Percentiles rank a stretch among this genome's conserved stretches.
Conservation (phyloP, 176 grass and related monocot genomes). For the Ananas comosus region DNA sequence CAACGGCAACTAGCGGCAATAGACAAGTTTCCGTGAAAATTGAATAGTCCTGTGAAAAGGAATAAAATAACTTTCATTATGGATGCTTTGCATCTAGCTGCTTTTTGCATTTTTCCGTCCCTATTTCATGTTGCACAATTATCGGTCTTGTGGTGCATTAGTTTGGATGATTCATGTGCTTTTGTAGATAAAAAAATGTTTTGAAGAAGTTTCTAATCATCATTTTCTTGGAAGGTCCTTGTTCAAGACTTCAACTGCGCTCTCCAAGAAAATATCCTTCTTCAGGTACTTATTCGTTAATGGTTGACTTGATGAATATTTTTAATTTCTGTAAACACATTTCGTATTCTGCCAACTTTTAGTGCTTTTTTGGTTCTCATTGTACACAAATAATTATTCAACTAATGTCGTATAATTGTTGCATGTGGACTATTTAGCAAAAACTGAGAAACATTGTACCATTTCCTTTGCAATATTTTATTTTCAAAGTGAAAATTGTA, state of each 20-base stretch:
- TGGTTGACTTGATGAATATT: neutral
- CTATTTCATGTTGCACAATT: too few species aligned
- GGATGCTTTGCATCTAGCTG: too few species aligned
- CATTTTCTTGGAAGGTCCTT: constrained; percentile 47
- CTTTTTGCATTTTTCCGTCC: too few species aligned
- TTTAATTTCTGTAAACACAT: too few species aligned
- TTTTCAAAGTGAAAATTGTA: constrained; percentile 17
- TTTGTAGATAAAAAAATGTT: constrained; percentile 16
- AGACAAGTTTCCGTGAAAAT: too few species aligned
- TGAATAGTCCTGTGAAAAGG: too few species aligned
- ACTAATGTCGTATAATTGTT: constrained; percentile 3
- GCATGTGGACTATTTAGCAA: constrained; percentile 15
- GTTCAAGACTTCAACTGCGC: constrained; percentile 95
- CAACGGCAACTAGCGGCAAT: too few species aligned
- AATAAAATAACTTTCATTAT: too few species aligned
- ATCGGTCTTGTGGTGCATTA: too few species aligned
- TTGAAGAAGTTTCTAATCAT: constrained; percentile 9
- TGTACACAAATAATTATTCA: neutral
- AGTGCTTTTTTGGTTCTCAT: too few species aligned
- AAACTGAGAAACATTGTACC: neutral
- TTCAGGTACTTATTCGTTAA: constrained; percentile 45
- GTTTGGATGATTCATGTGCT: neutral
- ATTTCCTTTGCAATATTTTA: constrained; percentile 10
- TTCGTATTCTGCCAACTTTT: too few species aligned
- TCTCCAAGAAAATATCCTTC: constrained; percentile 89